Evolutionary conservation across 768 basidiomycete genomes (phyloP).

Genomic region (Kwoniella botswanensis): DNA sequence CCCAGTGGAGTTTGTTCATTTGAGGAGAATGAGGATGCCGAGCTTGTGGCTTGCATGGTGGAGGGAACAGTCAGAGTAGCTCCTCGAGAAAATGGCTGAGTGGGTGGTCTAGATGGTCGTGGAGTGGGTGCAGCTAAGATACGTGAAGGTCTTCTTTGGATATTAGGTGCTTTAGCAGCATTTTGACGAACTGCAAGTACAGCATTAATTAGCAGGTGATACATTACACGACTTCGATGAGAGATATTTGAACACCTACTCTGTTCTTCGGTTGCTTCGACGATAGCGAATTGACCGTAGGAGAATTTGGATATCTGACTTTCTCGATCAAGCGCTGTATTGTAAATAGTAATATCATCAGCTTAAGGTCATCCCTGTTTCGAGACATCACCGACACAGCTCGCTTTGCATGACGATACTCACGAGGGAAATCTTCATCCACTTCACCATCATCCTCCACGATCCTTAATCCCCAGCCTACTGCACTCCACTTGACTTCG

Average conservation of each 20-base stretch:
- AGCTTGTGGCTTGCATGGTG: conserved; percentile 3
- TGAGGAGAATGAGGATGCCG: conserved; percentile 48
- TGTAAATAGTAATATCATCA: conserved; percentile 10
- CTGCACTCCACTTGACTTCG: conserved; percentile 67
- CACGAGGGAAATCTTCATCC: conserved; percentile 97
- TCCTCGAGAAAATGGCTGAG: conserved; percentile 15
- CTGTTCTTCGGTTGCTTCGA: conserved; percentile 68
- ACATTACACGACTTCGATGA: neutral
- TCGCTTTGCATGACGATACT: conserved; percentile 51
- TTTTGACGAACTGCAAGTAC: conserved; percentile 71
- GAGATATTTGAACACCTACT: conserved; percentile 47
- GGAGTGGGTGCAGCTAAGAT: conserved; percentile 67
- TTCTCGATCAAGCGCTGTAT: conserved; percentile 81
- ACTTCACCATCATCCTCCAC: conserved; percentile 98
- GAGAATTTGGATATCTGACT: conserved; percentile 86
- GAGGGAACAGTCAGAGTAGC: conserved; percentile 16
- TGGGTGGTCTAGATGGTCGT: conserved; percentile 55
- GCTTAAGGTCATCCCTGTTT: neutral
- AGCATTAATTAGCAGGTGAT: neutral
- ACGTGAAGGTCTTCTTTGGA: conserved; percentile 79
- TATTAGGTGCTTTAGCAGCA: conserved; percentile 68
- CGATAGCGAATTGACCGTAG: conserved; percentile 84
- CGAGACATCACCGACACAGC: neutral
- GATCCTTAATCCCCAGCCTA: conserved; percentile 91
- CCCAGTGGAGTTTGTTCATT: conserved; percentile 61